A percentile compares a stretch with the other conserved stretches of the same genome.
Conservation (phyloP, 345 rosid species). For the Mangifera indica region DNA sequence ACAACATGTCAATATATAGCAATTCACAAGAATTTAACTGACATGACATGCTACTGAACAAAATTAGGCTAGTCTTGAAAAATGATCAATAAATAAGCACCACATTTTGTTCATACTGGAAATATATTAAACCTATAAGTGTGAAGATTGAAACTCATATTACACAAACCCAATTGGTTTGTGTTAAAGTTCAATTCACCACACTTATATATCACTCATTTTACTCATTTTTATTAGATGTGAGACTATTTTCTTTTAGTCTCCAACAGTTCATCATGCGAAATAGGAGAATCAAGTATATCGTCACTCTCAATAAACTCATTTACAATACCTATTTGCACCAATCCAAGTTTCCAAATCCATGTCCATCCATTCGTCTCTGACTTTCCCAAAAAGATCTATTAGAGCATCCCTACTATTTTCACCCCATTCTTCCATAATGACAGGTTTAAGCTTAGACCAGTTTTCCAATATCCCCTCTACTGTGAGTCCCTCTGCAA, state of each 20-base stretch:
- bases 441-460: slow-evolving; percentile 73
- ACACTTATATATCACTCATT: no score
- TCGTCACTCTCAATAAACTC: background rate
- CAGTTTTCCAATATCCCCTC: slow-evolving; percentile 71
- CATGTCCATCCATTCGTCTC: slow-evolving; percentile 84
- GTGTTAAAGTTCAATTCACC: no score
- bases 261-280: no score
- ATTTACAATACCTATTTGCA: slow-evolving; percentile 71
- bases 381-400: slow-evolving; percentile 78
- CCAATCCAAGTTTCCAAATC: slow-evolving; percentile 82
- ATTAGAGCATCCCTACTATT: slow-evolving; percentile 57
- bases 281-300: background rate
- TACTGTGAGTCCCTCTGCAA: slow-evolving; percentile 65
- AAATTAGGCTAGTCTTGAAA: background rate
- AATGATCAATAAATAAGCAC: background rate
- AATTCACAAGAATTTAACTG: background rate
- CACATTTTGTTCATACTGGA: background rate
- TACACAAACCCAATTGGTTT: no score
- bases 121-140: no score
- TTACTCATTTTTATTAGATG: no score
- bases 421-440: slow-evolving; percentile 84
- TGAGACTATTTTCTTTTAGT: no score
- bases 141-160: no score
- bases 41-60: background rate
- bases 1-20: background rate